Evolutionary conservation across 208 protist species (phyloP), one percentile per base, ranked within the genome.

Genomic region (Phytomonas sp.): DNA sequence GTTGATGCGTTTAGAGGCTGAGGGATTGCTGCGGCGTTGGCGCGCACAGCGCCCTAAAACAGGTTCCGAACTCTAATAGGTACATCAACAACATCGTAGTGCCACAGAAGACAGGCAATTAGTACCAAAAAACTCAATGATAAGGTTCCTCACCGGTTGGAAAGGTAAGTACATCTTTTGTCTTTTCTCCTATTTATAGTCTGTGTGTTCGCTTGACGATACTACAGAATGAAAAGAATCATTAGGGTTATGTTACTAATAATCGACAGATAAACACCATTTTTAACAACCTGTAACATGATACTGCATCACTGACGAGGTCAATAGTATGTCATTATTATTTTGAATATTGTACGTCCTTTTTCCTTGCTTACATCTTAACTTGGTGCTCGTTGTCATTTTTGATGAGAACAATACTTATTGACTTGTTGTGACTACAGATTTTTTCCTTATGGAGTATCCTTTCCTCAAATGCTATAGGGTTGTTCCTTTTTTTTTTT

Each of bases 1-100:
- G 33, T 52, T 52, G 60, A 81, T 85, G 67, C 77, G 80, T 60
- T 75, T 75, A 63, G 84, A 84, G 42, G 83, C 75, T 7, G 80
- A 86, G 65, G 79, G 70, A 8, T 80, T 81, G 59, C 68, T 80
- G 45, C 77, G 67, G 65, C 71, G 72, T n/a, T 36, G 62, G 37
- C 61, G 67, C 45, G 45, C 19, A 19, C 45, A 56, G 23, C 19
- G 23, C 59, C 11, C 42, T 60, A 64, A 32, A 7, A 26, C 45
- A 26, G 45, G 19, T 26, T 56, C 45, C 26, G 45, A 64, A 30
- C 61, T 6, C 32, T 29, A 64, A 37, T 37, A 64, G 29, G 5
- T 40, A 64, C 26, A 19, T 5, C 26, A 33, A n/a, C 29, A 30
- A 16, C 26, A 40, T 37, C 26, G n/a, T 37, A 29, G 33, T 56